These are phyloP conservation scores for Rutidosis leptorrhynchoides DNA, from an alignment of 129 eudicot genomes.

Conservation along the genomic window DNA sequence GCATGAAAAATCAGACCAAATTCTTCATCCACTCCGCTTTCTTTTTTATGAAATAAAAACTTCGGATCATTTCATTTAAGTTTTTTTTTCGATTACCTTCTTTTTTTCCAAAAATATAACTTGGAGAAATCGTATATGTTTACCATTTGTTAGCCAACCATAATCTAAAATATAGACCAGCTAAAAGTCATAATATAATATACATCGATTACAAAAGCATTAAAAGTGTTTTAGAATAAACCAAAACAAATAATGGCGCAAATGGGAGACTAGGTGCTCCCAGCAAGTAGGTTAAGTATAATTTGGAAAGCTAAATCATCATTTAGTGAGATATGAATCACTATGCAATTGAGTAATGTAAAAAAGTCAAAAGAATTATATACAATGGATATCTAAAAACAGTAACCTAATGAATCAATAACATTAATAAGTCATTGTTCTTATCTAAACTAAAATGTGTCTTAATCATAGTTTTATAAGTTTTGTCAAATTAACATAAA, in stretches of 20 bases:
- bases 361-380: constrained; percentile 10
- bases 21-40: no score
- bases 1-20: no score
- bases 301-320: constrained; percentile 40
- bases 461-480: no score
- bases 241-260: constrained; percentile 29
- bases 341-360: constrained; percentile 27
- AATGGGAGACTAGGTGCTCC: constrained; percentile 33
- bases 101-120: no score
- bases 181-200: constrained; percentile 13
- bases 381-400: background rate
- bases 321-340: constrained; percentile 36
- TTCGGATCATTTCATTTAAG: no score
- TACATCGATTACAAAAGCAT: background rate
- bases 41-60: no score
- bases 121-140: no score
- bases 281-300: constrained; percentile 29
- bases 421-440: constrained; percentile 23
- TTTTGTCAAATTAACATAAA: no score
- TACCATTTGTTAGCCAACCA: no score
- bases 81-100: no score
- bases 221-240: constrained; percentile 20
- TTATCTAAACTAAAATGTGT: constrained; percentile 20
- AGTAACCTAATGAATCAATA: background rate
- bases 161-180: no score